Evolutionary conservation across 257 asterid species (phyloP).

Genomic region (Linderniella brevidens): DNA sequence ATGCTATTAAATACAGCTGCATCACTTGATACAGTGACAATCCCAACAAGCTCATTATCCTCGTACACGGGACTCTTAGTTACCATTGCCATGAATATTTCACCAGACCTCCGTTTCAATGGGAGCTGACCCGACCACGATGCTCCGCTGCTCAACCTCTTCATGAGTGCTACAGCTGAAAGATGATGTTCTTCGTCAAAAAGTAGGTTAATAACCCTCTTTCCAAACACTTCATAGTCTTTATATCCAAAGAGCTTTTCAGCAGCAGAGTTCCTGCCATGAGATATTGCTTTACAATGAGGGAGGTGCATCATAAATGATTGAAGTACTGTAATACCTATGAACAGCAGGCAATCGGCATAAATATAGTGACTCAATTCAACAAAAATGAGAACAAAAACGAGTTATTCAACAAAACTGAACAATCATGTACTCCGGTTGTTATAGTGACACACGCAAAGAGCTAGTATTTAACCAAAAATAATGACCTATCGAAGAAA

Average conservation of each 20-base stretch:
- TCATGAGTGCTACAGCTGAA: conserved; percentile 16
- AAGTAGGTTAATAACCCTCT: conserved; percentile 21
- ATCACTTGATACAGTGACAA: conserved; percentile 60
- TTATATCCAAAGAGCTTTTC: conserved; percentile 64
- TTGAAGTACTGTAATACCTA: no score
- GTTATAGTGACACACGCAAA: no score
- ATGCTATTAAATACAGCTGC: conserved; percentile 35
- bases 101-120: conserved; percentile 37
- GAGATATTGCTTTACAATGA: neutral
- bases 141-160: conserved; percentile 26
- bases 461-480: no score
- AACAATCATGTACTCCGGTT: no score
- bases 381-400: no score
- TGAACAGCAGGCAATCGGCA: no score
- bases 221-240: conserved; percentile 42
- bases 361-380: no score
- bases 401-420: no score
- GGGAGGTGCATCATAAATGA: no score
- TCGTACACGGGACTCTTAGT: conserved; percentile 53
- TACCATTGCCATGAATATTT: conserved; percentile 43
- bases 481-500: no score
- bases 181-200: conserved; percentile 28
- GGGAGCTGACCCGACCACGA: conserved; percentile 74
- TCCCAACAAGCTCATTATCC: conserved; percentile 43
- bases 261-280: conserved; percentile 57